Evolutionary conservation across 2,329 filamentous ascomycete species (phyloP), one percentile per base, ranked within the genome.

Genomic region (Penicillium sp.): DNA sequence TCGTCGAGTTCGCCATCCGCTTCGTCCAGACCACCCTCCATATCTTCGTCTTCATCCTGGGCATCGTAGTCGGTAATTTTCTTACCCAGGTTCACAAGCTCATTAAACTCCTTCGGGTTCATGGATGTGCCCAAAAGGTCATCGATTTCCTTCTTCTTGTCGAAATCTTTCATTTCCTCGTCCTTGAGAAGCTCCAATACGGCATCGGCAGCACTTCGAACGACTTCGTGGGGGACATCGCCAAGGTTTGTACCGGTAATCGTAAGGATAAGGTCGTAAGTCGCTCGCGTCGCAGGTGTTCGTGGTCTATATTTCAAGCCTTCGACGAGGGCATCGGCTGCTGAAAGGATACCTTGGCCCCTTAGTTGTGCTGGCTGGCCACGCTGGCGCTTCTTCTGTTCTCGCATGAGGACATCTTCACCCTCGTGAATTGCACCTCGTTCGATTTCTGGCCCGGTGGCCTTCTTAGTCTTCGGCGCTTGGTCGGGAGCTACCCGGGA

Each of bases 1-100:
- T 96, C 92, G 65, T 96, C 94, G 44, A 96, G 83, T 69, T 96
- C 92, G 27, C 83, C 80, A 24, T 75, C 87, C 41, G 86, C 84
- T 50, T 82, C 89, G 20, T 78, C 81, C 25, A 84, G 81, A 51
- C 83, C 87, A 63, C 87, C 85, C 27, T 83, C 87, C 78, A 90
- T 89, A 51, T 91, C 86, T 60, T 96, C 92, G 57, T 97, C 92
- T 28, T 96, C 94, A 59, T 97, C 92, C 69, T 97, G 91, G 35
- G 89, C 89, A 72, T 97, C 89, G 72, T 97, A 99, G 71, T 99
- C 94, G 44, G 94, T 99, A 57, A 99, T 96, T 76, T 99, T 99
- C 78, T 99, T 99, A 58, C 92, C 90, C 39, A 99, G 77, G 68
- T 96, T 99, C 49, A 97, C 86, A 60, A 99, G 76, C 75, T 97